Evolutionary conservation across 306 rosid species (phyloP).

Genomic region (Rosa chinensis): DNA sequence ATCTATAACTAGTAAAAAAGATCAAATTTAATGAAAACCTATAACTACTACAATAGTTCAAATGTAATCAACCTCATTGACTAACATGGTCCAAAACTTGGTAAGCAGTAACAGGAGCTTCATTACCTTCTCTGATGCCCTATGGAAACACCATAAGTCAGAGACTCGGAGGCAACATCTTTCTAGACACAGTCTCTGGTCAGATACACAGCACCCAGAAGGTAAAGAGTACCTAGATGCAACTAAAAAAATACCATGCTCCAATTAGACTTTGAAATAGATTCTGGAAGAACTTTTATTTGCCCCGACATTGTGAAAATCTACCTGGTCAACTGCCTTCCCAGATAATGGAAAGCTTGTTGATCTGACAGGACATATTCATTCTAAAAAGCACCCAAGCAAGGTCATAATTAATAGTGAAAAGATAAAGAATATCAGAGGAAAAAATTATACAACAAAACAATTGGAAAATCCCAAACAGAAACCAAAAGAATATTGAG

Average conservation of each 20-base stretch:
- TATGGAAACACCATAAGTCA: conserved; percentile 86
- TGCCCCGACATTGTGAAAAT: too few relatives aligned
- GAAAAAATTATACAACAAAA: too few relatives aligned
- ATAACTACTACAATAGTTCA: background rate
- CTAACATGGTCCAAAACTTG: background rate
- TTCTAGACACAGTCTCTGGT: conserved; percentile 81
- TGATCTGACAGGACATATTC: too few relatives aligned
- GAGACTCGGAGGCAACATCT: conserved; percentile 76
- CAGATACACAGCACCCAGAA: conserved; percentile 84
- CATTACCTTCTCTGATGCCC: conserved; percentile 88
- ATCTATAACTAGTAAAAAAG: background rate
- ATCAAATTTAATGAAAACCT: background rate
- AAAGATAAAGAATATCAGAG: too few relatives aligned
- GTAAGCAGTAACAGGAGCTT: background rate
- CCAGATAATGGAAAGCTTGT: too few relatives aligned
- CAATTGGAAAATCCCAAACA: too few relatives aligned
- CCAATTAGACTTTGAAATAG: too few relatives aligned
- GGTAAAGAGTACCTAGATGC: conserved; percentile 96
- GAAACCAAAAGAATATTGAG: too few relatives aligned
- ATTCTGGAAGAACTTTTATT: too few relatives aligned
- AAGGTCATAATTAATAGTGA: too few relatives aligned
- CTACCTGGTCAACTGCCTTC: too few relatives aligned
- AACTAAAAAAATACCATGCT: conserved; percentile 49
- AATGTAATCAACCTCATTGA: background rate
- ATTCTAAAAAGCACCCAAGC: too few relatives aligned